phyloP scores from a whole-genome alignment of 441 rosid species.

The Rhodomyrtus psidioides region DNA sequence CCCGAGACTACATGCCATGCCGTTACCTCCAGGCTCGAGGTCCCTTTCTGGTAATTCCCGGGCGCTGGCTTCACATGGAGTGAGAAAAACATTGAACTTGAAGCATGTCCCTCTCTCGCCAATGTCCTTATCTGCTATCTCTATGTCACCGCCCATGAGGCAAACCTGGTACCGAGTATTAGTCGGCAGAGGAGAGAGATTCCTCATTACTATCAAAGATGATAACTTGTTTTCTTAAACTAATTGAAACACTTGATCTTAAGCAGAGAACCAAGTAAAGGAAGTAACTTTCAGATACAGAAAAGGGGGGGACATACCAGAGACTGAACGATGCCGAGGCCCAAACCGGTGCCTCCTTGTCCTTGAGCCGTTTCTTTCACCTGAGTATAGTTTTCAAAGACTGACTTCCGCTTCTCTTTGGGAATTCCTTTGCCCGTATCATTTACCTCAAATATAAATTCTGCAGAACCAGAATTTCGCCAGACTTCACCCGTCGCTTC shows the following conservation, averaged over 20 bases:
- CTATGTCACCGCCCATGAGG: slow-evolving; percentile 79
- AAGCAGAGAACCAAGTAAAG: neutral
- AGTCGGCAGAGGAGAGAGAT: neutral
- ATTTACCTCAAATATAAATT: slow-evolving; percentile 62
- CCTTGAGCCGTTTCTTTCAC: slow-evolving; percentile 55
- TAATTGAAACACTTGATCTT: neutral
- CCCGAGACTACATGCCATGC: neutral
- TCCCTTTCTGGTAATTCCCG: slow-evolving; percentile 6
- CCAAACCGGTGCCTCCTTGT: slow-evolving; percentile 77
- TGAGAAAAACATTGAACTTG: slow-evolving; percentile 46
- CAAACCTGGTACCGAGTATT: slow-evolving; percentile 34
- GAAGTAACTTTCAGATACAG: neutral
- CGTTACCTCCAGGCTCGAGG: slow-evolving; percentile 8
- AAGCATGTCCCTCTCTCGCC: slow-evolving; percentile 70
- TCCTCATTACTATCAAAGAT: neutral
- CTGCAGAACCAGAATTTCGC: slow-evolving; percentile 21
- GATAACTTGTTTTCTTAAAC: neutral
- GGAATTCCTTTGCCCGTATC: slow-evolving; percentile 92
- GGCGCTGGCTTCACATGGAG: neutral
- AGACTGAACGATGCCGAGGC: slow-evolving; percentile 88
- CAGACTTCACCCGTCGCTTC: slow-evolving; percentile 1
- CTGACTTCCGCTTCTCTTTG: slow-evolving; percentile 43
- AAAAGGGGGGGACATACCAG: slow-evolving; percentile 29
- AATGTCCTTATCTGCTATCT: slow-evolving; percentile 38
- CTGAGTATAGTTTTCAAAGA: slow-evolving; percentile 80